Evolutionary conservation across 1,284 basidiomycete genomes (phyloP).

Genomic region (Meira nashicola): DNA sequence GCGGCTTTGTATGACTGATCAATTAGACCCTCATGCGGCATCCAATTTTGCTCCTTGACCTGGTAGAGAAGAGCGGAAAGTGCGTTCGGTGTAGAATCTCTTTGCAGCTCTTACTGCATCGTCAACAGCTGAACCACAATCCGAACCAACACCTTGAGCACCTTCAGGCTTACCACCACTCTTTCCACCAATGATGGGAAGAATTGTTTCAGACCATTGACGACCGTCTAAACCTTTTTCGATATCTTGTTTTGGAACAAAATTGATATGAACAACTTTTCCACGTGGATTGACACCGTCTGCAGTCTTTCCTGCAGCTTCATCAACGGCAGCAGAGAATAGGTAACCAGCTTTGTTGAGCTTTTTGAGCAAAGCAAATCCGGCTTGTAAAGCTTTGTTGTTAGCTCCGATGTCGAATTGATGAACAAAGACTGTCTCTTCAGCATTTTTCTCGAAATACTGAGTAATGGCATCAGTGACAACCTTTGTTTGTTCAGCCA

Average conservation of each 20-base stretch:
- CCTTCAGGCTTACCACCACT: conserved; percentile 47
- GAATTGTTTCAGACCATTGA: conserved; percentile 42
- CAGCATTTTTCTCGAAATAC: conserved; percentile 69
- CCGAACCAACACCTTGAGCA: conserved; percentile 48
- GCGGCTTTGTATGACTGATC: too few relatives aligned
- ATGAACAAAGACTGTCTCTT: conserved; percentile 66
- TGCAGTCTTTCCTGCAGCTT: conserved; percentile 48
- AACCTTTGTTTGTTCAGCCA: conserved; percentile 71
- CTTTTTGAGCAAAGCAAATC: conserved; percentile 72
- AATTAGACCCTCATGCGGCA: too few relatives aligned
- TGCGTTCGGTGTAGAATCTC: not conserved
- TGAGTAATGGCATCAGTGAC: conserved; percentile 70
- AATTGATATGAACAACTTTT: conserved; percentile 85
- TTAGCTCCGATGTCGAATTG: conserved; percentile 56
- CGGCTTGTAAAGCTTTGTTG: conserved; percentile 63
- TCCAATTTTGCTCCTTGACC: not conserved
- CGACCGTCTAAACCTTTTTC: conserved; percentile 41
- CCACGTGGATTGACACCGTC: conserved; percentile 53
- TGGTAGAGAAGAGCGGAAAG: not conserved
- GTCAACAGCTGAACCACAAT: conserved; percentile 36
- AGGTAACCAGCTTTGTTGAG: conserved; percentile 80
- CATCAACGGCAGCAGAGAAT: conserved; percentile 62
- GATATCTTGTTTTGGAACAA: conserved; percentile 60
- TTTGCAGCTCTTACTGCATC: conserved; percentile 29
- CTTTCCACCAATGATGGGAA: conserved; percentile 41